Conservation (phyloP, 441 rosid species). For the Biscutella auriculata region DNA sequence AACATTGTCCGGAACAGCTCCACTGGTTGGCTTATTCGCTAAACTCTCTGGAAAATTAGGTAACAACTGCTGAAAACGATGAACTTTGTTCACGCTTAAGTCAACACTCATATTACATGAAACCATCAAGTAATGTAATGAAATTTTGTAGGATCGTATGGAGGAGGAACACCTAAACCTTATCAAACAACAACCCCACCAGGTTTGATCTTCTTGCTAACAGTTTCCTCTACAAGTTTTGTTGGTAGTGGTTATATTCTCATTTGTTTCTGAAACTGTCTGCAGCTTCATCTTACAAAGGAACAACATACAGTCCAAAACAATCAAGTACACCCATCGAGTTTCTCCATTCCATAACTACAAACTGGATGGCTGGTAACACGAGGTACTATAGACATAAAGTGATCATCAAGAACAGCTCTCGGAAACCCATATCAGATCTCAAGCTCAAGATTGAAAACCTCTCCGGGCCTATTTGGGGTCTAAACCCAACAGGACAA, state of each 20-base stretch:
- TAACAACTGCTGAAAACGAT: too few species aligned
- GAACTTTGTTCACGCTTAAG: too few species aligned
- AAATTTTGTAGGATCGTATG: conserved; percentile 26
- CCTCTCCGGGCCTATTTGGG: conserved; percentile 54
- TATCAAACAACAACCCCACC: conserved; percentile 22
- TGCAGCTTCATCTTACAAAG: conserved; percentile 16
- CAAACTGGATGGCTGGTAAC: conserved; percentile 37
- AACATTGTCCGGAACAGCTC: conserved; percentile 52
- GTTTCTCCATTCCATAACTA: conserved; percentile 58
- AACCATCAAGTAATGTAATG: background rate
- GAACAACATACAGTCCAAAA: conserved; percentile 17
- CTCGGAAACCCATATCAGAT: conserved; percentile 31
- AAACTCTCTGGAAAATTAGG: conserved; percentile 39
- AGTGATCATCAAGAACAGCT: conserved; percentile 50
- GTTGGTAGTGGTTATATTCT: background rate
- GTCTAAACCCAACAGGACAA: conserved; percentile 35
- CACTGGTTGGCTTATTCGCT: conserved; percentile 74
- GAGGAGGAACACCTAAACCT: conserved; percentile 22
- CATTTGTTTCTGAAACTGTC: background rate
- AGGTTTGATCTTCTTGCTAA: conserved; percentile 16
- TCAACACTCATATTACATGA: too few species aligned
- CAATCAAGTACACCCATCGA: conserved; percentile 26
- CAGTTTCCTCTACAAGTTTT: background rate
- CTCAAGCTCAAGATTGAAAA: conserved; percentile 40
- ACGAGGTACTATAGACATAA: conserved; percentile 51